These are phyloP conservation scores for Vitis rupestris DNA, from an alignment of 164 flowering plant species.

Conservation along the genomic window DNA sequence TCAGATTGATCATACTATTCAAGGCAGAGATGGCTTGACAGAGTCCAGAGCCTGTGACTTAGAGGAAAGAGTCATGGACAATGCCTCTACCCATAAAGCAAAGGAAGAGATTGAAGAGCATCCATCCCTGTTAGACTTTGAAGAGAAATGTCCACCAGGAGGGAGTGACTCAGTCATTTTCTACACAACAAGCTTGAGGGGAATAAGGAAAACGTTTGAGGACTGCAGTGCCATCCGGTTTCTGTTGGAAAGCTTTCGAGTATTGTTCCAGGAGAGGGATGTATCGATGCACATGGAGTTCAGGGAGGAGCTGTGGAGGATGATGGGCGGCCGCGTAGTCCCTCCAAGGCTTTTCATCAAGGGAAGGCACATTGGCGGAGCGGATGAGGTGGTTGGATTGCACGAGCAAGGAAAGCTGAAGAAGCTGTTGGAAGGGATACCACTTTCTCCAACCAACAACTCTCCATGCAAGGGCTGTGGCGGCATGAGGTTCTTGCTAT, in stretches of 20 bases:
- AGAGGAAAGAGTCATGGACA: no score
- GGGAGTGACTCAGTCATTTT: conserved; percentile 57
- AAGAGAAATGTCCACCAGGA: conserved; percentile 73
- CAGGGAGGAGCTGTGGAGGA: conserved; percentile 69
- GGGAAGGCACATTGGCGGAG: conserved; percentile 82
- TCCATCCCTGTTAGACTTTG: conserved; percentile 39
- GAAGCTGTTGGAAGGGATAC: conserved; percentile 55
- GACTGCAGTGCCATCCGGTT: conserved; percentile 58
- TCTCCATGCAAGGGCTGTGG: conserved; percentile 50
- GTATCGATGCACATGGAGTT: conserved; percentile 74
- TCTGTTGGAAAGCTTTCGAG: conserved; percentile 49
- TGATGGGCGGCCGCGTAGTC: conserved; percentile 54
- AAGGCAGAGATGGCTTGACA: no score
- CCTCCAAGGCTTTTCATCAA: conserved; percentile 81
- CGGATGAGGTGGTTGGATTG: conserved; percentile 62
- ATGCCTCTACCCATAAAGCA: conserved; percentile 7
- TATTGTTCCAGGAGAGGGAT: conserved; percentile 63
- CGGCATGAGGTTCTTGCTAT: conserved; percentile 54
- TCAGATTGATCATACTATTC: background rate
- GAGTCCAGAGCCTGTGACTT: no score
- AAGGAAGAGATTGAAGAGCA: conserved; percentile 22
- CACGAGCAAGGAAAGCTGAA: conserved; percentile 77
- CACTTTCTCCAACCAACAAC: conserved; percentile 14
- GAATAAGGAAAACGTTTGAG: conserved; percentile 78
- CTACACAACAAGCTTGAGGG: conserved; percentile 75